Percentiles rank a stretch among this genome's conserved stretches.
These are phyloP conservation scores for Tylopilus orsonianus DNA, from an alignment of 1,284 basidiomycete species.

Conservation along the genomic window DNA sequence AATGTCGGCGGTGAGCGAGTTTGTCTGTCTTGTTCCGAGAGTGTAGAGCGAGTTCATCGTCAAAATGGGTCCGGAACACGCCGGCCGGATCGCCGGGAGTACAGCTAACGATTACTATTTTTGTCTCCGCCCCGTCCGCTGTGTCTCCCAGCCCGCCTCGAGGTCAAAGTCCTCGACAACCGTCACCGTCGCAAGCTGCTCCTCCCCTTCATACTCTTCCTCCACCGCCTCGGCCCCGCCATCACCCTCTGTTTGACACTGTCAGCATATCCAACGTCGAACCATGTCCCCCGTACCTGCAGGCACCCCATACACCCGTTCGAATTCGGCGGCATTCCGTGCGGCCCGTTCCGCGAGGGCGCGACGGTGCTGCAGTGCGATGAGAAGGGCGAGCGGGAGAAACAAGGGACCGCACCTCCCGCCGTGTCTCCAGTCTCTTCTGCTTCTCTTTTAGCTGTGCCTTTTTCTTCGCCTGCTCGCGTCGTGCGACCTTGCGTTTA, in stretches of 20 bases:
- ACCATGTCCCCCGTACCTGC: conserved; percentile 38
- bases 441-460: conserved; percentile 68
- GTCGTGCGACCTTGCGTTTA: conserved; percentile 78
- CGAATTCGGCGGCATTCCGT: conserved; percentile 69
- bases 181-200: conserved; percentile 78
- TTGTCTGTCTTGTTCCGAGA: conserved; percentile 87
- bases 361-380: conserved; percentile 55
- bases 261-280: conserved; percentile 13
- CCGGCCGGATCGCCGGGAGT: conserved; percentile 16
- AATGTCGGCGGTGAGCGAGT: conserved; percentile 84
- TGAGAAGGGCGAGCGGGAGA: conserved; percentile 19
- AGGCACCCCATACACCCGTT: conserved; percentile 64
- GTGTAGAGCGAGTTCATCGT: conserved; percentile 93
- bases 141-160: conserved; percentile 62
- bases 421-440: conserved; percentile 61
- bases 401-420: conserved; percentile 52
- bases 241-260: conserved; percentile 30
- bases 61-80: conserved; percentile 1
- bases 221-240: conserved; percentile 44
- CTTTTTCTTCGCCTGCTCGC: conserved; percentile 67
- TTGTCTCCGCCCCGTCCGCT: conserved; percentile 58
- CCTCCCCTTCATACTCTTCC: conserved; percentile 72
- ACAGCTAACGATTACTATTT: conserved; percentile 20
- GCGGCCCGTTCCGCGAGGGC: conserved; percentile 67
- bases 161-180: conserved; percentile 81